Conservation (phyloP, 352 stramenopile genomes). For the Lagenidium sp. region DNA sequence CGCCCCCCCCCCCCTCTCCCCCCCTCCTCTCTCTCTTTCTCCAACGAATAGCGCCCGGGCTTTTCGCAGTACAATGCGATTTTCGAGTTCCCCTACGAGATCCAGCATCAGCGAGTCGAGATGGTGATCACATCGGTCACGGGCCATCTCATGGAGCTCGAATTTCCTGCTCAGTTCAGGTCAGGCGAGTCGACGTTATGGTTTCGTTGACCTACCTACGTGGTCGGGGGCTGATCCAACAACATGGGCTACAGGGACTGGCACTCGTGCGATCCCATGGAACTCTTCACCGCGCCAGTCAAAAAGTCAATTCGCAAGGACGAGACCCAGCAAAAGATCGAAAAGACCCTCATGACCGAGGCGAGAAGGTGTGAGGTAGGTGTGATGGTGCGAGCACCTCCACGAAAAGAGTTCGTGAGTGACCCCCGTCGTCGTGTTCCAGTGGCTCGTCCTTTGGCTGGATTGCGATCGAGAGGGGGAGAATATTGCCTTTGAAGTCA, state of each 20-base stretch:
- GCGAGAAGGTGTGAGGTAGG: slow-evolving; percentile 61
- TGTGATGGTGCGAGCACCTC: neutral
- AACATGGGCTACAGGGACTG: slow-evolving; percentile 71
- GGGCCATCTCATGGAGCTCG: slow-evolving; percentile 96
- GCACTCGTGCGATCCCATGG: slow-evolving; percentile 88
- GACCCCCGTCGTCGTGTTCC: neutral
- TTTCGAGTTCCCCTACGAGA: slow-evolving; percentile 88
- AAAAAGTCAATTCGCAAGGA: slow-evolving; percentile 75
- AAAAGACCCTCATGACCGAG: slow-evolving; percentile 87
- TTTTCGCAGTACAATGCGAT: slow-evolving; percentile 87
- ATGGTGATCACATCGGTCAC: slow-evolving; percentile 96
- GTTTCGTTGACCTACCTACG: neutral
- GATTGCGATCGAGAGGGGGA: slow-evolving; percentile 99
- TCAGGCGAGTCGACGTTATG: slow-evolving; percentile 15
- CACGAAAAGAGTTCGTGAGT: neutral
- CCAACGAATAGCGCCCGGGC: slow-evolving; percentile 50
- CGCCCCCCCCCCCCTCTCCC: no score
- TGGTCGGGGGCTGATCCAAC: neutral
- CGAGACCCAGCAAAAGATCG: slow-evolving; percentile 83
- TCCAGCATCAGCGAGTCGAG: slow-evolving; percentile 71
- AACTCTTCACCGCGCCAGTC: slow-evolving; percentile 92
- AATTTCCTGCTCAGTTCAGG: slow-evolving; percentile 86
- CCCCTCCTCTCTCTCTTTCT: no score
- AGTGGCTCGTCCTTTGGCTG: slow-evolving; percentile 96
- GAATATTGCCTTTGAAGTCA: slow-evolving; percentile 98